Evolutionary conservation across 208 protist species (phyloP).

Genomic region (Acanthamoeba healyi): DNA sequence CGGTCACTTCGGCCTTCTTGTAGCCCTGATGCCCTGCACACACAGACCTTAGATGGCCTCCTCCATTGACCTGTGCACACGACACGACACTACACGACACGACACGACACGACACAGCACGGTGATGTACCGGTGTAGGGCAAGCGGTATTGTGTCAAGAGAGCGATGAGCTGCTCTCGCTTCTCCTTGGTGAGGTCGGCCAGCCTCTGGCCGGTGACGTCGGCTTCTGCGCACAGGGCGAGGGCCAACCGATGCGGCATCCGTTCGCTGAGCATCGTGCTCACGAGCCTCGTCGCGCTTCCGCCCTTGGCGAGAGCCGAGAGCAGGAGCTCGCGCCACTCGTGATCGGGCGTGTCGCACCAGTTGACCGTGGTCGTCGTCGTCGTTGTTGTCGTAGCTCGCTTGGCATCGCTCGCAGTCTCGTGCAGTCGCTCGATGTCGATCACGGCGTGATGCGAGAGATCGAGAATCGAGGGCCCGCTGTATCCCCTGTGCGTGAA

Average conservation of each 20-base stretch:
- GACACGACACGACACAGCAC: not conserved
- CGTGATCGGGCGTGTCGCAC: slow-evolving; percentile 9
- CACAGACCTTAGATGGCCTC: not conserved
- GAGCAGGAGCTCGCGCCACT: slow-evolving; percentile 9
- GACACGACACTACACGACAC: not conserved
- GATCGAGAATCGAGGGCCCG: slow-evolving; percentile 74
- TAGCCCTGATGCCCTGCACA: slow-evolving; percentile 69
- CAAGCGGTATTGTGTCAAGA: not conserved
- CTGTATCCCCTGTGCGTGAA: slow-evolving; percentile 78
- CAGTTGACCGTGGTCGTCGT: slow-evolving; percentile 16
- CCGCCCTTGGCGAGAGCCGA: not conserved
- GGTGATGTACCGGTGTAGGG: slow-evolving; percentile 5
- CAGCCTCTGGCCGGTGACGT: not conserved
- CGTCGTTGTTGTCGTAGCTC: not conserved
- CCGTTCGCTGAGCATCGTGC: slow-evolving; percentile 21
- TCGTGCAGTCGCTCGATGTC: not conserved
- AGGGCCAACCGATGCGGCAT: slow-evolving; percentile 23
- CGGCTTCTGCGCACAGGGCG: slow-evolving; percentile 30
- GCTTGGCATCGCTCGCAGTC: not conserved
- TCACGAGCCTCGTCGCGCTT: slow-evolving; percentile 6
- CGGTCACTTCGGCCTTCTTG: slow-evolving; percentile 74
- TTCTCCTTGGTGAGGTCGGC: slow-evolving; percentile 6
- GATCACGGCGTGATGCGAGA: slow-evolving; percentile 63
- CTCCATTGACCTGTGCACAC: not conserved
- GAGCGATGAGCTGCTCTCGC: not conserved